A percentile compares a stretch with the other conserved stretches of the same genome.
phyloP scores from a whole-genome alignment of 2,329 filamentous ascomycete species.

The Beauveria varroae region DNA sequence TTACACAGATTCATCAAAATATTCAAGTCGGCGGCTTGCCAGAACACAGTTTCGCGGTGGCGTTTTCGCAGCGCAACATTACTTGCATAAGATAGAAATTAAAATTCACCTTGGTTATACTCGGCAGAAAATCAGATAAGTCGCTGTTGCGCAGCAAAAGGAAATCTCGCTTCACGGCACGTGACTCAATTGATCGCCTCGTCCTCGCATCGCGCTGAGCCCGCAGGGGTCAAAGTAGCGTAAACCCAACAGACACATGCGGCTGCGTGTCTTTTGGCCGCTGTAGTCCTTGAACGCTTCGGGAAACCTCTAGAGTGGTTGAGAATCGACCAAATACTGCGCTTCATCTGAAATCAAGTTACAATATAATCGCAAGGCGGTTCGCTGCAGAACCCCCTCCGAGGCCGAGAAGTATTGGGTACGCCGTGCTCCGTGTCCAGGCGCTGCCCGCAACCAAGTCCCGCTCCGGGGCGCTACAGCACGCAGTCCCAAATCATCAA shows the following conservation, averaged over 20 bases:
- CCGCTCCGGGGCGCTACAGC: conserved; percentile 9
- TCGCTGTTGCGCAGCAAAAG: too few species aligned
- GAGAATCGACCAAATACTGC: neutral
- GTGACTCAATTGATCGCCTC: neutral
- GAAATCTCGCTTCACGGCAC: neutral
- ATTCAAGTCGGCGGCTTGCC: too few species aligned
- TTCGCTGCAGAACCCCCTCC: neutral
- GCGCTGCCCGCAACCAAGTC: conserved; percentile 9
- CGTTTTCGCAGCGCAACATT: too few species aligned
- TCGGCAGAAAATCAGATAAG: too few species aligned
- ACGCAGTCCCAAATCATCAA: conserved; percentile 37
- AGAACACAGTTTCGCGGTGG: neutral
- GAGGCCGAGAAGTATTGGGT: conserved; percentile 1
- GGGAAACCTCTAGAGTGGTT: neutral
- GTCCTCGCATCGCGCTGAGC: neutral
- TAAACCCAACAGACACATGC: neutral
- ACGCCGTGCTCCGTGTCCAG: conserved; percentile 1
- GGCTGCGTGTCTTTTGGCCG: neutral
- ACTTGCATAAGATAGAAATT: too few species aligned
- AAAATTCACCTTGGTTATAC: too few species aligned
- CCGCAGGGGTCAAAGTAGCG: neutral
- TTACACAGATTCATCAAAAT: too few species aligned
- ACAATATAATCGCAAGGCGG: neutral
- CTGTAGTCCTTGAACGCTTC: neutral
- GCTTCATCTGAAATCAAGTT: neutral